Conservation (phyloP, 164 flowering plant genomes). For the Annona cherimola region DNA sequence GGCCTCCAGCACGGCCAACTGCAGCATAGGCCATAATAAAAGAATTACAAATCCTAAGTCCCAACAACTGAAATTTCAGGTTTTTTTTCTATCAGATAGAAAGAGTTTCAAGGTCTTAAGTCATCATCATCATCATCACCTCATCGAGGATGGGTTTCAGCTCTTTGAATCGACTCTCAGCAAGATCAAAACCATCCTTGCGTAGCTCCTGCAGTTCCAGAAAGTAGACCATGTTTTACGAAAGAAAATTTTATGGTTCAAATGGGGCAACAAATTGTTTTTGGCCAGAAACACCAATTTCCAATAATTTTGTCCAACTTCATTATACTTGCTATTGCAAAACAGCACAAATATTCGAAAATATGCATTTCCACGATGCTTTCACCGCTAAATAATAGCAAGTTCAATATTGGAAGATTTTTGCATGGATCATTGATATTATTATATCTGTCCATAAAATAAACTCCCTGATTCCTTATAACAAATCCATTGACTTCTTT, state of each 20-base stretch:
- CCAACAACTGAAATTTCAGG: background rate
- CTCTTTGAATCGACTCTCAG: conserved; percentile 78
- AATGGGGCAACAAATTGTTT: background rate
- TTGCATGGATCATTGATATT: too few species aligned
- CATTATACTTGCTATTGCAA: too few species aligned
- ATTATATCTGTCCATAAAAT: too few species aligned
- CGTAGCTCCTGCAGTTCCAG: conserved; percentile 64
- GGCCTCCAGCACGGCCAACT: conserved; percentile 81
- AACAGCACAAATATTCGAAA: too few species aligned
- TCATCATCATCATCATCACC: conserved; percentile 39
- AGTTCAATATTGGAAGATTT: too few species aligned
- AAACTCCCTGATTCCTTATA: too few species aligned
- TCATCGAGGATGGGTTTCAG: conserved; percentile 96
- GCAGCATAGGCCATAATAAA: conserved; percentile 11
- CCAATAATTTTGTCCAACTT: too few species aligned
- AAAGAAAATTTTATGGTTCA: background rate
- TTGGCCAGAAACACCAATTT: too few species aligned
- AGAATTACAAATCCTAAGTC: background rate
- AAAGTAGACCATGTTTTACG: background rate
- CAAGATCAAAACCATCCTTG: conserved; percentile 98
- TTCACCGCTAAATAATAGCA: too few species aligned
- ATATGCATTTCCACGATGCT: too few species aligned
- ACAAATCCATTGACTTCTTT: too few species aligned
- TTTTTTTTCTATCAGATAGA: background rate
- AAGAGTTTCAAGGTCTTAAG: background rate